Conservation (phyloP, 2,329 filamentous ascomycete species). For the Rutstroemia sydowiana region DNA sequence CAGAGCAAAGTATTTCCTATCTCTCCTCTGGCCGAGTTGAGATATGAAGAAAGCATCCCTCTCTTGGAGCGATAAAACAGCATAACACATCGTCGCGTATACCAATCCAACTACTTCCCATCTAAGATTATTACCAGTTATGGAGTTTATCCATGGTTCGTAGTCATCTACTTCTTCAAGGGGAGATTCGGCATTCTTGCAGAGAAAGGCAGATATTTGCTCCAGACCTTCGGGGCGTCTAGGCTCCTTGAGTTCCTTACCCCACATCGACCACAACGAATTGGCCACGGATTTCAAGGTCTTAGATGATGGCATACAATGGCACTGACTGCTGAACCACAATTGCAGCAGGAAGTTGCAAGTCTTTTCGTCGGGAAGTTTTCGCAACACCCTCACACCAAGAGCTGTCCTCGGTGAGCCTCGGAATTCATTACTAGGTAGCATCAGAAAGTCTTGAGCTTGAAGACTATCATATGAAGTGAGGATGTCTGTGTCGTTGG, state of each 20-base stretch:
- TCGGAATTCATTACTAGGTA: slow-evolving; percentile 15
- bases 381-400: slow-evolving; percentile 22
- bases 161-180: slow-evolving; percentile 25
- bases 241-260: slow-evolving; percentile 18
- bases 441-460: slow-evolving; percentile 26
- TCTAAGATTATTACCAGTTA: slow-evolving; percentile 24
- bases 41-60: slow-evolving; percentile 23
- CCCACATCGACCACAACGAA: slow-evolving; percentile 23
- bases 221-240: slow-evolving; percentile 20
- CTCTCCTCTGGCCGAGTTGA: slow-evolving; percentile 20
- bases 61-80: slow-evolving; percentile 18
- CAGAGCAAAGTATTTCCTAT: slow-evolving; percentile 21
- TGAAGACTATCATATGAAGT: slow-evolving; percentile 21
- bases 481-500: slow-evolving; percentile 18
- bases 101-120: slow-evolving; percentile 29
- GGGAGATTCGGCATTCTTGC: slow-evolving; percentile 25
- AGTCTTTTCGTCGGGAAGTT: slow-evolving; percentile 23
- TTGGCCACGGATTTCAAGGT: slow-evolving; percentile 13
- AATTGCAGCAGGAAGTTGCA: slow-evolving; percentile 24
- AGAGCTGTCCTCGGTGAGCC: slow-evolving; percentile 22
- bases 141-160: slow-evolving; percentile 24
- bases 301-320: slow-evolving; percentile 11
- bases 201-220: slow-evolving; percentile 20
- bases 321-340: slow-evolving; percentile 17
- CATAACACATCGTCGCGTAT: slow-evolving; percentile 19